phyloP scores from a whole-genome alignment of 352 stramenopile species.

The Pythium dissimile region DNA sequence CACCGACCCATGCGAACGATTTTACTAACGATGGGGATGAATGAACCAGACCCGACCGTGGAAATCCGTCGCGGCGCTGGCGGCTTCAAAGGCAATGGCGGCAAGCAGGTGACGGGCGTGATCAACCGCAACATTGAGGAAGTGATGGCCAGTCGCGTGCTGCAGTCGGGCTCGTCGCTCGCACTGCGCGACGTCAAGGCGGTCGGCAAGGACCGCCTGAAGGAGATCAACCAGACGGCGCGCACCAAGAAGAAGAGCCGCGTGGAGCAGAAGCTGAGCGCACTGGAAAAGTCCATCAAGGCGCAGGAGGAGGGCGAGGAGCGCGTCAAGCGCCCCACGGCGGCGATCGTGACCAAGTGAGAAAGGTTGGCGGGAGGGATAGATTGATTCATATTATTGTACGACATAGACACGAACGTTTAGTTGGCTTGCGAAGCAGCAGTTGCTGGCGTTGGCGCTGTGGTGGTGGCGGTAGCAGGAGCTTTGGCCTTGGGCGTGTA shows the following conservation, averaged over 20 bases:
- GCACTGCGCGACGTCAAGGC: conserved; percentile 61
- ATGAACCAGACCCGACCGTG: conserved; percentile 60
- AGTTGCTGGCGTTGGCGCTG: neutral
- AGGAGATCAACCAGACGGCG: conserved; percentile 78
- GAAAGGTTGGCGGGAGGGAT: neutral
- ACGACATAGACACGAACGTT: conserved; percentile 4
- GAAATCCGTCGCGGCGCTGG: conserved; percentile 72
- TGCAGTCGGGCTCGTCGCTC: conserved; percentile 64
- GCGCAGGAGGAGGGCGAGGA: conserved; percentile 65
- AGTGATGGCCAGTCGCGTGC: conserved; percentile 80
- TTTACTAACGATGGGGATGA: neutral
- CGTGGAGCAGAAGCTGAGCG: conserved; percentile 76
- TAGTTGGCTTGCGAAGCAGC: neutral
- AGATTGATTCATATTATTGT: conserved; percentile 8
- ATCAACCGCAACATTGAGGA: conserved; percentile 89
- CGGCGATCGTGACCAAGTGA: conserved; percentile 20
- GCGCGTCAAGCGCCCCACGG: conserved; percentile 24
- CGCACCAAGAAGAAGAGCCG: conserved; percentile 86
- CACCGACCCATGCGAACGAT: neutral
- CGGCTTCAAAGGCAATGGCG: conserved; percentile 73
- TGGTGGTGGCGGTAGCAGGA: neutral
- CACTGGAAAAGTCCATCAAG: conserved; percentile 76
- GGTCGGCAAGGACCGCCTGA: conserved; percentile 76
- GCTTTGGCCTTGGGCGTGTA: conserved; percentile 39
- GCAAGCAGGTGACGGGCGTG: conserved; percentile 71